phyloP scores from a whole-genome alignment of 2,329 filamentous ascomycete species.

The Diaporthe nobilis region DNA sequence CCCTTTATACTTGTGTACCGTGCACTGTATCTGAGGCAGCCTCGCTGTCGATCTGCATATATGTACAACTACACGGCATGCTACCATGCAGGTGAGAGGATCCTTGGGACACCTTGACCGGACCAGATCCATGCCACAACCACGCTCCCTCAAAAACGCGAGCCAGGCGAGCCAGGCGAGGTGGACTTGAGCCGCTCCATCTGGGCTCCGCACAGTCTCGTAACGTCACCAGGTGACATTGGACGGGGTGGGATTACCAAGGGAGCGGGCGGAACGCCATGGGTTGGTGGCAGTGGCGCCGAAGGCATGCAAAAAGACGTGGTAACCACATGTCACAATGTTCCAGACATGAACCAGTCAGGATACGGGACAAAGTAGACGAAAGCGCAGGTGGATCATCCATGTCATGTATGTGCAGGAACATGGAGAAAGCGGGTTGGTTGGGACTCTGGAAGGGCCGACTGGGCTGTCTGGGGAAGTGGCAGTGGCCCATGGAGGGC shows the following conservation, averaged over 20 bases:
- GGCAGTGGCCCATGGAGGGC: background rate
- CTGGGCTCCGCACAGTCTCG: constrained; percentile 26
- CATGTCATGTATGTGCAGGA: constrained; percentile 32
- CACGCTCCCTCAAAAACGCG: background rate
- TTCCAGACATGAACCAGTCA: background rate
- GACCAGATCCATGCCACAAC: background rate
- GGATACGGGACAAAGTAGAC: background rate
- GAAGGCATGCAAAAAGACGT: constrained; percentile 12
- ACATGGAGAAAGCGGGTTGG: constrained; percentile 28
- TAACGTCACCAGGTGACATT: background rate
- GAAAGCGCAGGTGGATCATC: background rate
- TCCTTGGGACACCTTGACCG: constrained; percentile 5
- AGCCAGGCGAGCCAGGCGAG: background rate
- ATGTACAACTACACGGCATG: background rate
- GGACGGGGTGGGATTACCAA: constrained; percentile 19
- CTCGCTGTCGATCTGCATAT: constrained; percentile 8
- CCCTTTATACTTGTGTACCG: constrained; percentile 35
- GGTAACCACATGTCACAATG: constrained; percentile 25
- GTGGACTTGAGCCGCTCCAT: constrained; percentile 14
- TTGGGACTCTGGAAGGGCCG: constrained; percentile 23
- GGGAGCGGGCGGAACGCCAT: constrained; percentile 18
- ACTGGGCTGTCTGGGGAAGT: constrained; percentile 31
- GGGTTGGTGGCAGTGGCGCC: constrained; percentile 23
- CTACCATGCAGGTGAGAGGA: background rate
- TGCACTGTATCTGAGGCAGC: constrained; percentile 23